Evolutionary conservation across 2,329 filamentous ascomycete genomes (phyloP), one percentile per base, ranked within the genome.

Genomic region (Fusarium devonianum): DNA sequence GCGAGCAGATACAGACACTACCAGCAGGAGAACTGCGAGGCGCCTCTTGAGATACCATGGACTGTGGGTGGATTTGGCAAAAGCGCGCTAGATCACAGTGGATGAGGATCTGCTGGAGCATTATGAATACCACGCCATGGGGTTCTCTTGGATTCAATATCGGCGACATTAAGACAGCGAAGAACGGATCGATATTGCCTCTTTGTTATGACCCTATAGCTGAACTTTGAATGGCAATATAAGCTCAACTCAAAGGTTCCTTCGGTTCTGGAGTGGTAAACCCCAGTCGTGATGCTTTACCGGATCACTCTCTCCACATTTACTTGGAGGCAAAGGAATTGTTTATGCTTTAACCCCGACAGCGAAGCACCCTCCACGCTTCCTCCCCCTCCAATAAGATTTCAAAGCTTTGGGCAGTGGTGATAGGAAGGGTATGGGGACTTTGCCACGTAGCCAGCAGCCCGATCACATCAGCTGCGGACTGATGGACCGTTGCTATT

Each of bases 361-460:
- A 38, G 26, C 42, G 42, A 45, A 29, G 26, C 42, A 37, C 18
- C 33, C 42, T 53, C 56, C 41, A 14, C 42, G 50, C 56, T 37
- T 56, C 25, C 16, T 46, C 52, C 33, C 6, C 33, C 19, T 29
- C 44, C 52, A n/a, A 36, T 47, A 40, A 48, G 52, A 58, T 42
- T 45, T 40, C 42, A 50, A 42, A 41, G 37, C 44, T 32, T 43
- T 42, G 52, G 47, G 48, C 26, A 29, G 34, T 43, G 52, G 40
- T 58, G 37, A 59, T 60, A 60, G 48, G 56, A 35, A 46, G 41
- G 41, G 56, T 56, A n/a, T n/a, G n/a, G 40, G 39, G 43, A 50
- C 48, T 35, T 54, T 60, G 56, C 56, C 56, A 60, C 56, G 56
- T 60, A 60, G 52, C 52, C 48, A 32, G 40, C 56, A 47, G 56